Percentiles rank a stretch among this genome's conserved stretches.
These are phyloP conservation scores for Penicillium manginii DNA, from an alignment of 495 filamentous ascomycete genomes.

Conservation along the genomic window DNA sequence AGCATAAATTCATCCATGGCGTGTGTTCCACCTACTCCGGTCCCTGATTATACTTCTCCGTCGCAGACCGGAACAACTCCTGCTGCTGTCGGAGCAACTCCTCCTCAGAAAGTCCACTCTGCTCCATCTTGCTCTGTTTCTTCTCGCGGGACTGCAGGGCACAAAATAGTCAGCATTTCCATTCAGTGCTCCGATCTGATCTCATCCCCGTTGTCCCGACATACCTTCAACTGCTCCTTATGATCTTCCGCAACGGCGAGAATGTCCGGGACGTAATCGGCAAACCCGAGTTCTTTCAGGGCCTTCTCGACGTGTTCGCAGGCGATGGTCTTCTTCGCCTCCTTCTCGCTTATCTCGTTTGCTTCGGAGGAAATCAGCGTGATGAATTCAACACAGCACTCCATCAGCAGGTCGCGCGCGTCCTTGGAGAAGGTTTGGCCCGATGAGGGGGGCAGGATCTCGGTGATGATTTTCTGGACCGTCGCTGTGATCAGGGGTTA, in stretches of 20 bases:
- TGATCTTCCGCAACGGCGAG: slow-evolving; percentile 87
- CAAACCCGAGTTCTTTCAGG: slow-evolving; percentile 84
- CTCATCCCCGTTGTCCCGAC: not conserved
- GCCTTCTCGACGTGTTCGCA: slow-evolving; percentile 96
- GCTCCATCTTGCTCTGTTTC: slow-evolving; percentile 94
- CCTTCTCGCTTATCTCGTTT: slow-evolving; percentile 97
- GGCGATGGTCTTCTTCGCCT: slow-evolving; percentile 97
- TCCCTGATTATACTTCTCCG: slow-evolving; percentile 68
- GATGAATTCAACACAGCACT: slow-evolving; percentile 99
- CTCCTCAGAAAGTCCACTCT: slow-evolving; percentile 86
- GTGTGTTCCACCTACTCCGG: slow-evolving; percentile 33
- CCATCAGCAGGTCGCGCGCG: slow-evolving; percentile 91
- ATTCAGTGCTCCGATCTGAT: not conserved
- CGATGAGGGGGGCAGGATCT: slow-evolving; percentile 77
- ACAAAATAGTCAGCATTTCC: not conserved
- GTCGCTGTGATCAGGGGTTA: slow-evolving; percentile 64
- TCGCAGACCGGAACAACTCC: slow-evolving; percentile 85
- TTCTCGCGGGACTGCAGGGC: slow-evolving; percentile 80
- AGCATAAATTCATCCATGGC: slow-evolving; percentile 32
- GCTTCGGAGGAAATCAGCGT: slow-evolving; percentile 96
- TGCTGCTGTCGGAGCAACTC: slow-evolving; percentile 87
- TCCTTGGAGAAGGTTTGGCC: slow-evolving; percentile 86
- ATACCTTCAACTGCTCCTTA: slow-evolving; percentile 87
- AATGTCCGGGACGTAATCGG: slow-evolving; percentile 85
- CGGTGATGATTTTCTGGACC: slow-evolving; percentile 95